phyloP scores from a whole-genome alignment of 495 filamentous ascomycete species.

The Alectoria sarmentosa region DNA sequence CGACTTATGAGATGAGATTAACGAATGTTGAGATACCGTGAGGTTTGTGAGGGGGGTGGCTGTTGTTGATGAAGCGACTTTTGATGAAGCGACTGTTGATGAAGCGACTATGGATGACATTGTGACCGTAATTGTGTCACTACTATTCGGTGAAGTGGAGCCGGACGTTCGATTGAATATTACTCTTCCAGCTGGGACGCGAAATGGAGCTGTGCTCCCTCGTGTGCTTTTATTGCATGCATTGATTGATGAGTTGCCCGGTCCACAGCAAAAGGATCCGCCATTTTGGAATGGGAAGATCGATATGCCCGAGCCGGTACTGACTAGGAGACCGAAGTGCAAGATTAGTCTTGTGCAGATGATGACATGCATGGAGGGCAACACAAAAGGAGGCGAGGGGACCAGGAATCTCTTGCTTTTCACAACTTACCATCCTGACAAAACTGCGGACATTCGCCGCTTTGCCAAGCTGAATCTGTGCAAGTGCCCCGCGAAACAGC shows the following conservation, averaged over 20 bases:
- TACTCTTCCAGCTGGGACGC: background rate
- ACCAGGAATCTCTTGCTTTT: too few species aligned
- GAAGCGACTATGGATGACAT: background rate
- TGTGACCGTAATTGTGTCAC: background rate
- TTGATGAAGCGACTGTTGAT: background rate
- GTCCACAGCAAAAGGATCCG: background rate
- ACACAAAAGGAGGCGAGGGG: too few species aligned
- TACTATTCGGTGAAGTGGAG: background rate
- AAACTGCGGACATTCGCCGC: background rate
- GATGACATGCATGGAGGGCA: too few species aligned
- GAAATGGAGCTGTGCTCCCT: background rate
- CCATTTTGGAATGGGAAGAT: background rate
- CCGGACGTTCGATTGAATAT: background rate
- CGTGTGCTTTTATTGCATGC: background rate
- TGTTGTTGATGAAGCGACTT: background rate
- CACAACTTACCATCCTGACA: background rate
- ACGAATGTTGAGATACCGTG: background rate
- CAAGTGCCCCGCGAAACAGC: background rate
- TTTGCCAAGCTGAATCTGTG: background rate
- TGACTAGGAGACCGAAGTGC: background rate
- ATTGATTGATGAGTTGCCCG: background rate
- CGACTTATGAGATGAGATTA: background rate
- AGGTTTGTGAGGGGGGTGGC: background rate
- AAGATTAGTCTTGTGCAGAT: too few species aligned
- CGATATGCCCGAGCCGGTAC: background rate